Evolutionary conservation across 768 basidiomycete species (phyloP).

Genomic region (Russula virescens): DNA sequence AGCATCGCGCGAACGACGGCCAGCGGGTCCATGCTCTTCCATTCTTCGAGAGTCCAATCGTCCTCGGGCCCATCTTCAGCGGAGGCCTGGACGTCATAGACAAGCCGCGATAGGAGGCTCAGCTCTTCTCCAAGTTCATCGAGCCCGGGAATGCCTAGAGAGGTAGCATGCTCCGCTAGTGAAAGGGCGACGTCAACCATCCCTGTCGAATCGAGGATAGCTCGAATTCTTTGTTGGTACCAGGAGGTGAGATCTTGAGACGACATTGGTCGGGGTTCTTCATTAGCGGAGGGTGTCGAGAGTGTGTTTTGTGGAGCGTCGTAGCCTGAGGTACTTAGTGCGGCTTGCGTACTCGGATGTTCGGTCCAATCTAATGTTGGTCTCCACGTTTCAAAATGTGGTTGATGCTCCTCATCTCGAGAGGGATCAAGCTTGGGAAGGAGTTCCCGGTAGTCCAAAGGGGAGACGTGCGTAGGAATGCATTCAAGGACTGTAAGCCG

Average conservation of each 20-base stretch:
- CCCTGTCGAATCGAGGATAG: constrained; percentile 59
- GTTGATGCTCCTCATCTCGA: constrained; percentile 39
- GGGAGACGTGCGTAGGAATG: constrained; percentile 69
- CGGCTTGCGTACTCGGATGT: constrained; percentile 36
- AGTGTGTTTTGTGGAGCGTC: background rate
- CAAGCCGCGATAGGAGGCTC: constrained; percentile 74
- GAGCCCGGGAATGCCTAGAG: constrained; percentile 67
- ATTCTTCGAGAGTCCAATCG: constrained; percentile 74
- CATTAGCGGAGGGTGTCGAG: background rate
- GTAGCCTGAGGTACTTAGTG: constrained; percentile 33
- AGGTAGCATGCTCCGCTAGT: constrained; percentile 80
- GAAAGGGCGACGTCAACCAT: constrained; percentile 75
- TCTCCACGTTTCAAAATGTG: constrained; percentile 42
- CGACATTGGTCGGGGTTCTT: constrained; percentile 34
- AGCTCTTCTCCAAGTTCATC: constrained; percentile 91
- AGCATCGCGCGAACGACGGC: constrained; percentile 74
- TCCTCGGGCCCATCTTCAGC: constrained; percentile 39
- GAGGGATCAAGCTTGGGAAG: constrained; percentile 56
- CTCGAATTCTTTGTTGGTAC: constrained; percentile 65
- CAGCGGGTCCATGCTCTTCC: constrained; percentile 62
- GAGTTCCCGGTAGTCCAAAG: constrained; percentile 53
- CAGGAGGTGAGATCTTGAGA: constrained; percentile 55
- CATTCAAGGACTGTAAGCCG: constrained; percentile 65
- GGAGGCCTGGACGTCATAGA: constrained; percentile 69
- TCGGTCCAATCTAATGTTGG: constrained; percentile 56